These are phyloP conservation scores for Vitis labrusca DNA, from an alignment of 164 flowering plant genomes.

Conservation along the genomic window DNA sequence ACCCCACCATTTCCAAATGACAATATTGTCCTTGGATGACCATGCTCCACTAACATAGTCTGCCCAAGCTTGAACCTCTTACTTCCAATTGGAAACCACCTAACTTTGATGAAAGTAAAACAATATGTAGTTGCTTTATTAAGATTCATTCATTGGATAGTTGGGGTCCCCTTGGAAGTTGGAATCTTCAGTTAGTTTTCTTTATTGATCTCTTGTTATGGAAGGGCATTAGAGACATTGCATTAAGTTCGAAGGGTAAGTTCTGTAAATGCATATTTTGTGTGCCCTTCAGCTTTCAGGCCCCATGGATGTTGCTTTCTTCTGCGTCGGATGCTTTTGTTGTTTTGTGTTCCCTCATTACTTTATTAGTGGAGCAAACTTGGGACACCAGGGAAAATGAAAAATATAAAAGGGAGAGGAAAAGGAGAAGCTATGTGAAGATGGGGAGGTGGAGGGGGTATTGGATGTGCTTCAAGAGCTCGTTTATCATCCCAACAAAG, in stretches of 20 bases:
- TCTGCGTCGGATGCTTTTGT: conserved; percentile 22
- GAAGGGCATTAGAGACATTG: neutral
- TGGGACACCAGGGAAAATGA: conserved; percentile 1
- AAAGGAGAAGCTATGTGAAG: conserved; percentile 1
- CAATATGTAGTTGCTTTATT: too few species aligned
- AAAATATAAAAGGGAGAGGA: conserved; percentile 11
- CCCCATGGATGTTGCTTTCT: conserved; percentile 27
- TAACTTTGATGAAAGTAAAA: too few species aligned
- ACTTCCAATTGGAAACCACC: too few species aligned
- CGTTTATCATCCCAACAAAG: conserved; percentile 33
- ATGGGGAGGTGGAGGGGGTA: conserved; percentile 33
- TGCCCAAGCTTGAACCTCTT: too few species aligned
- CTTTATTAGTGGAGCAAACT: conserved; percentile 10
- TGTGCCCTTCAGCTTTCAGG: conserved; percentile 15
- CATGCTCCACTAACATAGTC: too few species aligned
- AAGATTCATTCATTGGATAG: too few species aligned
- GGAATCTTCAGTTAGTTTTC: neutral
- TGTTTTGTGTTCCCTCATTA: conserved; percentile 6
- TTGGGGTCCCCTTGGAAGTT: too few species aligned
- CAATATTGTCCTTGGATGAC: too few species aligned
- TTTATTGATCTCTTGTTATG: neutral
- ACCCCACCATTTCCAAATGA: too few species aligned
- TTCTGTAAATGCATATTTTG: neutral
- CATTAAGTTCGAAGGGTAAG: neutral
- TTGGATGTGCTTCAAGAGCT: conserved; percentile 32